Percentiles rank a stretch among this genome's conserved stretches.
phyloP scores from a whole-genome alignment of 441 rosid genomes.

The Erysimum cheiri region DNA sequence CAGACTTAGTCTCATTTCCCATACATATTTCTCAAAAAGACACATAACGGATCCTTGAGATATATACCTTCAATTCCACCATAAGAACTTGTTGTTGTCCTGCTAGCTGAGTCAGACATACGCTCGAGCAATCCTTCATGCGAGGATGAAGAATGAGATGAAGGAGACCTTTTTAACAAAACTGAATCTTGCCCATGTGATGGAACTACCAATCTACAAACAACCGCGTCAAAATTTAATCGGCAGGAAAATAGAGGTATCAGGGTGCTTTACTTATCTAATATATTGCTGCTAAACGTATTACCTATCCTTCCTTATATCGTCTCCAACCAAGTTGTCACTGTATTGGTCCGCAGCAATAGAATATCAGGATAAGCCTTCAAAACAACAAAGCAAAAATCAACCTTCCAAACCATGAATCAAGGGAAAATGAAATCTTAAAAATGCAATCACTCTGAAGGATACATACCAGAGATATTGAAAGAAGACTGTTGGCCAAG shows the following conservation, averaged over 20 bases:
- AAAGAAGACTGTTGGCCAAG: slow-evolving; percentile 57
- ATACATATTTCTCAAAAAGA: neutral
- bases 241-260: neutral
- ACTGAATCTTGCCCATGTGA: slow-evolving; percentile 55
- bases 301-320: slow-evolving; percentile 43
- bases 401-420: neutral
- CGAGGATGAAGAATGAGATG: slow-evolving; percentile 49
- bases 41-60: neutral
- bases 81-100: slow-evolving; percentile 43
- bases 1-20: neutral
- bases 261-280: neutral
- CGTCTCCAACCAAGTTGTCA: slow-evolving; percentile 43
- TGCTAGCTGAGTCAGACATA: slow-evolving; percentile 46
- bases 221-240: neutral
- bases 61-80: slow-evolving; percentile 47
- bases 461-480: slow-evolving; percentile 48
- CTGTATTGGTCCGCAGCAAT: slow-evolving; percentile 39
- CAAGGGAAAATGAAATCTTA: neutral
- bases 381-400: neutral
- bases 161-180: slow-evolving; percentile 50
- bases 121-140: slow-evolving; percentile 59
- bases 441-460: neutral
- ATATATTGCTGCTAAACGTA: neutral
- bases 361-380: slow-evolving; percentile 21
- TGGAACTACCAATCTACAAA: slow-evolving; percentile 50